Conservation (phyloP, 768 basidiomycete species). For the Rhodotorula babjevae region DNA sequence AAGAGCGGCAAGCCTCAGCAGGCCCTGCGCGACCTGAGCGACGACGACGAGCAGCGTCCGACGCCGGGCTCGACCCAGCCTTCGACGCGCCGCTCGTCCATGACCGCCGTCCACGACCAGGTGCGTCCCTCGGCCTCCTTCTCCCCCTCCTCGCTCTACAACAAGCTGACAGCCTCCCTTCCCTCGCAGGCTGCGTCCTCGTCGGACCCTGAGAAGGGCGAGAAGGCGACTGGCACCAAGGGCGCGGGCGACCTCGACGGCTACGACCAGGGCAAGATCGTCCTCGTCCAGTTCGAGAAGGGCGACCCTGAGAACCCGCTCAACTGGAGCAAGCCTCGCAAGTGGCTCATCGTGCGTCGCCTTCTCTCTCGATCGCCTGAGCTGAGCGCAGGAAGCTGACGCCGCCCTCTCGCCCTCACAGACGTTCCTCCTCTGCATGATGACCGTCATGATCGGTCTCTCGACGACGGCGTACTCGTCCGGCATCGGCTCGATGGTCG, state of each 20-base stretch:
- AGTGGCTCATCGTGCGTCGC: constrained; percentile 29
- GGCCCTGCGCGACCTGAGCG: constrained; percentile 13
- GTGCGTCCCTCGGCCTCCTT: background rate
- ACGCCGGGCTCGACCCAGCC: constrained; percentile 16
- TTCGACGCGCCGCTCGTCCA: constrained; percentile 25
- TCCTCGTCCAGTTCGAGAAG: constrained; percentile 40
- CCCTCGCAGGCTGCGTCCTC: too few species aligned
- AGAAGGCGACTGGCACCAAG: background rate
- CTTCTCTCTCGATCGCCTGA: too few species aligned
- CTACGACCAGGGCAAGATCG: constrained; percentile 31
- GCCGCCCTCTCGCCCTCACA: background rate
- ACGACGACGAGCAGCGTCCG: background rate
- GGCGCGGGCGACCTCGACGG: background rate
- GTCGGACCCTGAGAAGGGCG: constrained; percentile 5
- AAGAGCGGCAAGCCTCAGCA: constrained; percentile 4
- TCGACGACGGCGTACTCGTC: constrained; percentile 38
- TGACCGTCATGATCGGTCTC: constrained; percentile 39
- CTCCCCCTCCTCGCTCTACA: too few species aligned
- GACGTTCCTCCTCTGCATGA: constrained; percentile 30
- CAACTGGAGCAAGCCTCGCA: constrained; percentile 19
- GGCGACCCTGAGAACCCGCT: constrained; percentile 40
- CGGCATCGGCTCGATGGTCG: constrained; percentile 31
- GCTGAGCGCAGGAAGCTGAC: background rate
- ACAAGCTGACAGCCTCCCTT: background rate
- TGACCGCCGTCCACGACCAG: constrained; percentile 5